Conservation (phyloP, 345 rosid species). For the Boechera stricta region DNA sequence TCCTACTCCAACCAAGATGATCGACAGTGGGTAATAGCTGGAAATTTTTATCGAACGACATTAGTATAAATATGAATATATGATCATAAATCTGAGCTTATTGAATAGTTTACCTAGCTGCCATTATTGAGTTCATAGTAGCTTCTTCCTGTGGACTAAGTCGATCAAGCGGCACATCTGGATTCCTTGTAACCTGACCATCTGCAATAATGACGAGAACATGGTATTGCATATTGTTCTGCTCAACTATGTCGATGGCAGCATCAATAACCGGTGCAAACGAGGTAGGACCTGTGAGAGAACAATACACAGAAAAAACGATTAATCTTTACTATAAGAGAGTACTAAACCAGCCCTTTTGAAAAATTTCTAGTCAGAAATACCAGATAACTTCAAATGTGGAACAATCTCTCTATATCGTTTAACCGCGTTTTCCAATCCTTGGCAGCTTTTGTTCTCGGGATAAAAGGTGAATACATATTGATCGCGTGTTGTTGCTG, state of each 20-base stretch:
- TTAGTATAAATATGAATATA: not conserved
- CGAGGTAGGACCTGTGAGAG: slow-evolving; percentile 81
- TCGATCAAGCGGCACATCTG: slow-evolving; percentile 62
- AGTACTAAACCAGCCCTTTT: not conserved
- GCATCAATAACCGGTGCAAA: slow-evolving; percentile 90
- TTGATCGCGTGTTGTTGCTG: slow-evolving; percentile 82
- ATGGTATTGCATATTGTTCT: slow-evolving; percentile 76
- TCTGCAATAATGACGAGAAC: slow-evolving; percentile 94
- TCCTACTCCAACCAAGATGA: slow-evolving; percentile 91
- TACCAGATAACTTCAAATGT: slow-evolving; percentile 76
- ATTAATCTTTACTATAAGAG: slow-evolving; percentile 23
- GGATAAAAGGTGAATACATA: slow-evolving; percentile 81
- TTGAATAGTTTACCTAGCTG: slow-evolving; percentile 71
- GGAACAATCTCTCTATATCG: slow-evolving; percentile 87
- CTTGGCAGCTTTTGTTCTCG: slow-evolving; percentile 63
- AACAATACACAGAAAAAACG: not conserved
- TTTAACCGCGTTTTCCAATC: slow-evolving; percentile 75
- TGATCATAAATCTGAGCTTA: slow-evolving; percentile 15
- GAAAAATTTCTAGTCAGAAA: not conserved
- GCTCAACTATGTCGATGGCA: slow-evolving; percentile 82
- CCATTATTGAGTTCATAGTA: slow-evolving; percentile 78
- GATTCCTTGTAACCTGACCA: slow-evolving; percentile 91
- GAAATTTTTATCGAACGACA: not conserved
- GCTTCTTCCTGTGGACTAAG: slow-evolving; percentile 85
- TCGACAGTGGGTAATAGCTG: slow-evolving; percentile 88